phyloP scores from a whole-genome alignment of 345 rosid genomes.

The Arabidopsis suecica region DNA sequence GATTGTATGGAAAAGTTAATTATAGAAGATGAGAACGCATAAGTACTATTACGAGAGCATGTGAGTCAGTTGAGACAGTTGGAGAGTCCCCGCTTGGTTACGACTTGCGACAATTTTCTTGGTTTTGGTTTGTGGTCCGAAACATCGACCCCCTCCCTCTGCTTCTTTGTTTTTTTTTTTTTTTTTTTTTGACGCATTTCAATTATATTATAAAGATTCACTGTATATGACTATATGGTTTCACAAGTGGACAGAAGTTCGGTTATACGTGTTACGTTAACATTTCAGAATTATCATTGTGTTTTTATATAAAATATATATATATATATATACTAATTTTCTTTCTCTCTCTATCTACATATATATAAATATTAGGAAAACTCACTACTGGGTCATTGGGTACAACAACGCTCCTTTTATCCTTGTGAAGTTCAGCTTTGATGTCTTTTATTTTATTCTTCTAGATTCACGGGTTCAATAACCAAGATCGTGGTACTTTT shows the following conservation, averaged over 20 bases:
- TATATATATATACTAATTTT: too few species aligned
- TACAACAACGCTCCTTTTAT: slow-evolving; percentile 37
- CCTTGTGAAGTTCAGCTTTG: slow-evolving; percentile 43
- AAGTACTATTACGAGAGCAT: slow-evolving; percentile 13
- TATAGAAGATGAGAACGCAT: slow-evolving; percentile 17
- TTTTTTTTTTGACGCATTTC: neutral
- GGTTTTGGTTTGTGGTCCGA: slow-evolving; percentile 44
- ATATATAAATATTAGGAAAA: neutral
- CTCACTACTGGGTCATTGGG: slow-evolving; percentile 39
- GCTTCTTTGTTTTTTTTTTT: slow-evolving; percentile 35
- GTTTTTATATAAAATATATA: too few species aligned
- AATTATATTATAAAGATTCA: slow-evolving; percentile 30
- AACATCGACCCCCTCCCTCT: slow-evolving; percentile 47
- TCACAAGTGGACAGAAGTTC: slow-evolving; percentile 40
- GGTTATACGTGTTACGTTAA: slow-evolving; percentile 32
- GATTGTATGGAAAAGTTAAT: neutral
- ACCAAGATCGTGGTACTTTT: slow-evolving; percentile 44
- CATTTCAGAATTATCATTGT: neutral
- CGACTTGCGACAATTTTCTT: slow-evolving; percentile 19
- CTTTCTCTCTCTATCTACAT: neutral
- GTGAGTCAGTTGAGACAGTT: slow-evolving; percentile 43
- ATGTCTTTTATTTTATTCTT: slow-evolving; percentile 38
- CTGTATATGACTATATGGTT: slow-evolving; percentile 18
- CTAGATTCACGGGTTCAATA: slow-evolving; percentile 44
- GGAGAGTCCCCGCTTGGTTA: slow-evolving; percentile 33